Percentiles rank a stretch among this genome's conserved stretches.
These are phyloP conservation scores for Xylaria castorea DNA, from an alignment of 495 filamentous ascomycete species.

Conservation along the genomic window DNA sequence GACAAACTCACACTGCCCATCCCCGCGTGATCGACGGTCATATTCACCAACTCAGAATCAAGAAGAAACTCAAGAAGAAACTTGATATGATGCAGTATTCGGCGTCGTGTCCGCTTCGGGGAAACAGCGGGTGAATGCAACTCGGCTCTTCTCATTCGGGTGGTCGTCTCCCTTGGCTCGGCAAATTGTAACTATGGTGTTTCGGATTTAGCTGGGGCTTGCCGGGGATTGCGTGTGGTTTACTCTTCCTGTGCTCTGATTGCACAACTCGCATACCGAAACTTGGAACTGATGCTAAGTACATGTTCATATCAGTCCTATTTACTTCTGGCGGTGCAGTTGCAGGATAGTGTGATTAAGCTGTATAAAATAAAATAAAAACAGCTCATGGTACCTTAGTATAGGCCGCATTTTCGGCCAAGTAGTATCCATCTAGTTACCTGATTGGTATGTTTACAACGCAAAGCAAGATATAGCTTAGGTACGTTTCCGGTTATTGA, in stretches of 20 bases:
- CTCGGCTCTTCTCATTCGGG: neutral
- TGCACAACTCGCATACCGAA: slow-evolving; percentile 4
- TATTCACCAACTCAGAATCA: neutral
- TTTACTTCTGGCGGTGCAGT: too few relatives aligned
- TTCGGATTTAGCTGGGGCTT: slow-evolving; percentile 1
- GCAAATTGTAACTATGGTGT: neutral
- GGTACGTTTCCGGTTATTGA: neutral
- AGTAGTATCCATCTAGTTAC: neutral
- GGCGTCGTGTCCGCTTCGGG: neutral
- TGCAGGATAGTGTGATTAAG: too few relatives aligned
- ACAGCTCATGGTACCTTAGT: too few relatives aligned
- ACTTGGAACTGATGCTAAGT: neutral
- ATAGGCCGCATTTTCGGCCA: neutral
- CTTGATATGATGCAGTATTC: neutral
- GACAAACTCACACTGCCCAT: neutral
- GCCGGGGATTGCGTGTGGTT: slow-evolving; percentile 4
- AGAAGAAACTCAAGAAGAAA: neutral
- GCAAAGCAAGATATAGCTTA: too few relatives aligned
- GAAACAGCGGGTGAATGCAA: neutral
- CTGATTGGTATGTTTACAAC: too few relatives aligned
- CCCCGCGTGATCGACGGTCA: neutral
- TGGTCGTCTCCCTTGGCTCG: neutral
- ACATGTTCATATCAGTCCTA: neutral
- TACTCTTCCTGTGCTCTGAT: neutral
- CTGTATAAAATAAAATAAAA: too few relatives aligned